A percentile compares a stretch with the other conserved stretches of the same genome.
phyloP scores from a whole-genome alignment of 345 rosid genomes.

The Cardamine chenopodiifolia region DNA sequence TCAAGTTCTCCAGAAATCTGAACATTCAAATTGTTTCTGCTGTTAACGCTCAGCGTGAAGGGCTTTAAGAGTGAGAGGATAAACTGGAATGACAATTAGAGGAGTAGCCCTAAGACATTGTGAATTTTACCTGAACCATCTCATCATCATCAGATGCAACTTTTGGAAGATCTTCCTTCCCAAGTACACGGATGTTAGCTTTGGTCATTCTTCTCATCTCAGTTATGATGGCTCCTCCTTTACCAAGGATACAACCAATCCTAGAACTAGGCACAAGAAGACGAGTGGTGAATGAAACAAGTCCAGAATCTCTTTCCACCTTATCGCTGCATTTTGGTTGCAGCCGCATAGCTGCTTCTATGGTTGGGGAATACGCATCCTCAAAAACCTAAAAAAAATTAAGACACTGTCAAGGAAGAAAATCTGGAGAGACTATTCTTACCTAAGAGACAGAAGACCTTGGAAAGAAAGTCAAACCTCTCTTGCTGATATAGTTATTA shows the following conservation, averaged over 20 bases:
- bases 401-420: conserved; percentile 19
- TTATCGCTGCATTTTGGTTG: conserved; percentile 95
- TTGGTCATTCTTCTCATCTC: conserved; percentile 89
- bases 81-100: conserved; percentile 14
- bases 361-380: conserved; percentile 78
- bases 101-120: conserved; percentile 3
- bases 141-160: conserved; percentile 90
- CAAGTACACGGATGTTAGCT: conserved; percentile 88
- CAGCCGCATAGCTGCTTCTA: conserved; percentile 87
- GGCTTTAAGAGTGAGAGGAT: neutral
- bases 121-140: conserved; percentile 85
- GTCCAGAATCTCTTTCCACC: conserved; percentile 93
- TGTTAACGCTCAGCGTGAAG: neutral
- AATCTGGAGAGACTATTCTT: conserved; percentile 16
- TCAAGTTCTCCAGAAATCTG: conserved; percentile 97
- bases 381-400: conserved; percentile 62
- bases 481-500: conserved; percentile 78
- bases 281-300: conserved; percentile 85
- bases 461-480: conserved; percentile 60
- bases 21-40: conserved; percentile 21
- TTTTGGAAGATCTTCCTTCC: conserved; percentile 88
- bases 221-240: conserved; percentile 85
- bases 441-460: neutral
- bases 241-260: conserved; percentile 97
- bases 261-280: conserved; percentile 87